A percentile compares a stretch with the other conserved stretches of the same genome.
These are phyloP conservation scores for Noccaea bulbosa DNA, from an alignment of 345 rosid species.

Conservation along the genomic window DNA sequence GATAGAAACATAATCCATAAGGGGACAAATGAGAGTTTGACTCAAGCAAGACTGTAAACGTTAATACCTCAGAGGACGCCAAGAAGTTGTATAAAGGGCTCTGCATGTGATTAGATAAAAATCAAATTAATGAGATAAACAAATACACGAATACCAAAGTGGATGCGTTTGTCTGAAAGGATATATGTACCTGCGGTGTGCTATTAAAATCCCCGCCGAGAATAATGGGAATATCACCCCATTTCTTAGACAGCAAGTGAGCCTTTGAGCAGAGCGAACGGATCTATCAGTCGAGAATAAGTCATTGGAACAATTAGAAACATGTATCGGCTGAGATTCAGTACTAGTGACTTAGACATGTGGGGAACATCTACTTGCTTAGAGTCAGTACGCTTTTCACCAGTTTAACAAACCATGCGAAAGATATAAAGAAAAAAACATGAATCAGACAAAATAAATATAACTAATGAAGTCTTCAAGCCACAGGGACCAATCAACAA, in stretches of 20 bases:
- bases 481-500: conserved; percentile 1
- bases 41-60: conserved; percentile 10
- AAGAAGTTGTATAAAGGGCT: conserved; percentile 81
- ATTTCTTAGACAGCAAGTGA: conserved; percentile 61
- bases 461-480: conserved; percentile 6
- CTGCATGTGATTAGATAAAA: conserved; percentile 48
- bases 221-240: conserved; percentile 76
- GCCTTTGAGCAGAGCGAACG: conserved; percentile 71
- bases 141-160: neutral
- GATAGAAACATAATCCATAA: conserved; percentile 30
- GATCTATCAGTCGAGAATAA: conserved; percentile 43
- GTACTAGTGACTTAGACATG: neutral
- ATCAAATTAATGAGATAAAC: neutral
- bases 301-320: conserved; percentile 15
- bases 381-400: neutral
- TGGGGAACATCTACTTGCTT: conserved; percentile 2
- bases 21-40: neutral
- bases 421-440: conserved; percentile 5
- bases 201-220: conserved; percentile 78
- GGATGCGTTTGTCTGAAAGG: neutral
- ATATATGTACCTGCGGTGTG: conserved; percentile 64
- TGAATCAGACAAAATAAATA: neutral
- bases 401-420: conserved; percentile 1
- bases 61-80: conserved; percentile 64
- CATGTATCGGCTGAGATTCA: neutral